Evolutionary conservation across 805 yeast species (phyloP), one percentile per base, ranked within the genome.

Genomic region (Lipomyces starkeyi): DNA sequence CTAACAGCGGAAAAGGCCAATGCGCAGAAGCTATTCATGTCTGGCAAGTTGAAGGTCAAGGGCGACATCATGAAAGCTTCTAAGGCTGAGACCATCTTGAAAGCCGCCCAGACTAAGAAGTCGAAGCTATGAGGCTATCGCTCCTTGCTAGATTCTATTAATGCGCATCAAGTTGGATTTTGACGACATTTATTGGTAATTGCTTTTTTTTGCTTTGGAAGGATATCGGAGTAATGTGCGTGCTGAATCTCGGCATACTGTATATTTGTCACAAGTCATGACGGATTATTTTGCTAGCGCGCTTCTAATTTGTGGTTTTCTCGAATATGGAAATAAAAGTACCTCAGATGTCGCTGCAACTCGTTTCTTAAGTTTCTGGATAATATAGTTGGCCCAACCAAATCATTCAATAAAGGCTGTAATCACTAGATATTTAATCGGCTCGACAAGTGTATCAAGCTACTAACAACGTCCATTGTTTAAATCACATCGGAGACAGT

Each of bases 31-130:
- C 84, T 91, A 76, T 91, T 91, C 79, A 86, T 91, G 90, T 81
- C 85, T 74, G 97, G 97, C 55, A 89, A 89, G 80, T 85, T 91
- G 79, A 91, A 91, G 84, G 88, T 91, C 72, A 90, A 88, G 83
- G 97, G 97, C 73, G 91, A 92, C 82, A 89, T 91, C 81, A 90
- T 90, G 93, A 91, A 91, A 84, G 97, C 97, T 64, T 86, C 93
- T 58, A 86, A 64, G 37, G 73, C 64, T 14, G 74, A 73, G 67
- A 56, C 70, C n/a, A 68, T 72, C n/a, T 49, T 73, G 37, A 71
- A 73, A 53, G 56, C 71, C 3, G 75, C 74, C 47, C 70, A 66
- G 64, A 61, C 64, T 17, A 61, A 61, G 43, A 71, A 71, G 62
- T 69, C 74, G 27, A 73, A 73, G 68, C 62, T 73, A 40, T 72